phyloP scores from a whole-genome alignment of 345 rosid genomes.

The Acer yangbiense region DNA sequence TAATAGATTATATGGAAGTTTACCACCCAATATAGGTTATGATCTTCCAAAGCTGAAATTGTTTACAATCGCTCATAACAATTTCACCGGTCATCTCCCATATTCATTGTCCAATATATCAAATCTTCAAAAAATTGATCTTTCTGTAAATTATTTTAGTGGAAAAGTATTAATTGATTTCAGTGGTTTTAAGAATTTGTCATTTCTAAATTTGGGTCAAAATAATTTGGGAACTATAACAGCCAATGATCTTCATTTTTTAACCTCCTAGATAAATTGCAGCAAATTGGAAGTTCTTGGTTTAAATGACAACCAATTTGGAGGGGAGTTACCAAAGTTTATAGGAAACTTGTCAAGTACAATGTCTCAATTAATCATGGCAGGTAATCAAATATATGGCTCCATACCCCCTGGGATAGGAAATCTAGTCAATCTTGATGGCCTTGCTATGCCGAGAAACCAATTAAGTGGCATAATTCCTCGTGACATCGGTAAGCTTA shows the following conservation, averaged over 20 bases:
- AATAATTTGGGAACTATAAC: slow-evolving; percentile 1
- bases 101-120: slow-evolving; percentile 31
- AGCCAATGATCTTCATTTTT: slow-evolving; percentile 18
- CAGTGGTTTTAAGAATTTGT: background rate
- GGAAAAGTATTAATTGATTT: slow-evolving; percentile 18
- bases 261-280: slow-evolving; percentile 13
- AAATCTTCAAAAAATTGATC: fast-evolving
- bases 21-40: slow-evolving; percentile 15
- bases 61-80: background rate
- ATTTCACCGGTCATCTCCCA: slow-evolving; percentile 23
- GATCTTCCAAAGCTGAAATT: slow-evolving; percentile 15
- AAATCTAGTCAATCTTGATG: slow-evolving; percentile 26
- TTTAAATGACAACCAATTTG: slow-evolving; percentile 1
- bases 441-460: background rate
- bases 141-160: background rate
- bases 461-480: slow-evolving; percentile 9
- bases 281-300: background rate
- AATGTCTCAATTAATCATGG: fast-evolving
- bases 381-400: background rate
- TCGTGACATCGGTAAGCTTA: slow-evolving; percentile 17
- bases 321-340: background rate
- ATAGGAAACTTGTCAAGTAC: slow-evolving; percentile 18
- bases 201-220: fast-evolving
- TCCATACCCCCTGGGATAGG: slow-evolving; percentile 10
- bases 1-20: slow-evolving; percentile 16